phyloP scores from a whole-genome alignment of 768 basidiomycete species.

The Imleria badia region DNA sequence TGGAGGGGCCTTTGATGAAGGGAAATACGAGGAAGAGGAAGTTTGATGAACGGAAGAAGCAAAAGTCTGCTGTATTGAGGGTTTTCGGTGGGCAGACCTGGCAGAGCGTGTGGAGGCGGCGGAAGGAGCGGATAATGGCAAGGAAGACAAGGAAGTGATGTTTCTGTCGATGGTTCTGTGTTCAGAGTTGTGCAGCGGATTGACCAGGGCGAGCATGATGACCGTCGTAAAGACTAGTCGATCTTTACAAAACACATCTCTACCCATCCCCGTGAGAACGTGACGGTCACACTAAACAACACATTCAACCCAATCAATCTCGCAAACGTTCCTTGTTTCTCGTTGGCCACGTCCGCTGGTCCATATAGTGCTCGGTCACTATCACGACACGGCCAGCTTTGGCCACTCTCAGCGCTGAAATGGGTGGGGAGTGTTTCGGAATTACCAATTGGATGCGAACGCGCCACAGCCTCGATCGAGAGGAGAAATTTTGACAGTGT shows the following conservation, averaged over 20 bases:
- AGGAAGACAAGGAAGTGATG: constrained; percentile 13
- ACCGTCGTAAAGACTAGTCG: constrained; percentile 12
- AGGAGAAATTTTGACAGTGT: background rate
- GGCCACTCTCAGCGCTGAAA: no score
- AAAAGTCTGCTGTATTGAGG: constrained; percentile 26
- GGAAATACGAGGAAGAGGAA: constrained; percentile 18
- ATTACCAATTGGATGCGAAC: constrained; percentile 8
- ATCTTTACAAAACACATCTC: constrained; percentile 17
- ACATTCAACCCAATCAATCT: background rate
- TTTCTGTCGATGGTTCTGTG: constrained; percentile 31
- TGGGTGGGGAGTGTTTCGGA: background rate
- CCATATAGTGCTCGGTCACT: no score
- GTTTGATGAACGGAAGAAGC: constrained; percentile 27
- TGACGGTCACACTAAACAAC: constrained; percentile 17
- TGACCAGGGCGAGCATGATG: constrained; percentile 52
- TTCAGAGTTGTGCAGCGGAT: constrained; percentile 36
- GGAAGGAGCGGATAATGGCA: constrained; percentile 2
- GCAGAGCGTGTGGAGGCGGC: constrained; percentile 24
- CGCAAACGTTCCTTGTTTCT: background rate
- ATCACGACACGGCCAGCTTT: constrained; percentile 1
- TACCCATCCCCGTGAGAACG: constrained; percentile 21
- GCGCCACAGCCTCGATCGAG: background rate
- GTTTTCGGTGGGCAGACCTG: constrained; percentile 30
- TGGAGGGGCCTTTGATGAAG: constrained; percentile 21
- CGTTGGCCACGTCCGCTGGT: no score